phyloP scores from a whole-genome alignment of 2,329 filamentous ascomycete species.

The Colletotrichum plurivorum region DNA sequence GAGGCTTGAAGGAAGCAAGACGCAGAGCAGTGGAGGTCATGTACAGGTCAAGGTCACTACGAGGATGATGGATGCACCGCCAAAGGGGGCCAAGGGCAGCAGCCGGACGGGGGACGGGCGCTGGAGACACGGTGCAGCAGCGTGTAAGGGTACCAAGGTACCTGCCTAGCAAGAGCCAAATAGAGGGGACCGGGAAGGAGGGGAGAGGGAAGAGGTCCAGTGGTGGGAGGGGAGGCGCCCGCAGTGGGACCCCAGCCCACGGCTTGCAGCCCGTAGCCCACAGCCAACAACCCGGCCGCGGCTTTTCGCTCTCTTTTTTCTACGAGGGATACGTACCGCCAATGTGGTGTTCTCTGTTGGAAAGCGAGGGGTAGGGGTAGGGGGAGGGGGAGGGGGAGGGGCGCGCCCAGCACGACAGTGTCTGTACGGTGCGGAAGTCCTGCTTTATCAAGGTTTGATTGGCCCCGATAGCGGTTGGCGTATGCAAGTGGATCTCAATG shows the following conservation, averaged over 20 bases:
- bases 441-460: constrained; percentile 12
- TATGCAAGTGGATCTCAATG: background rate
- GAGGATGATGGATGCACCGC: constrained; percentile 32
- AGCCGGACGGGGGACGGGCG: background rate
- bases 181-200: constrained; percentile 16
- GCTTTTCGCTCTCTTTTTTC: too few relatives aligned
- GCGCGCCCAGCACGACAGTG: background rate
- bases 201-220: constrained; percentile 3
- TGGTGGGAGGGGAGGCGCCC: constrained; percentile 5
- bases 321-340: too few relatives aligned
- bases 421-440: background rate
- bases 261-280: background rate
- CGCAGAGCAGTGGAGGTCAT: too few relatives aligned
- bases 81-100: background rate
- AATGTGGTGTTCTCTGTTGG: too few relatives aligned
- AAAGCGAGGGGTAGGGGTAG: too few relatives aligned
- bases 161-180: background rate
- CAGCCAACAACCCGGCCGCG: too few relatives aligned
- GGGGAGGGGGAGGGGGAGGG: background rate
- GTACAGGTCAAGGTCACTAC: background rate
- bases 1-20: constrained; percentile 18
- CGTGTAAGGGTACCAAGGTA: too few relatives aligned
- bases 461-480: constrained; percentile 5
- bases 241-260: constrained; percentile 22
- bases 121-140: too few relatives aligned